Conservation (phyloP, 805 yeast species). For the Sungouiozyma intestinalis region DNA sequence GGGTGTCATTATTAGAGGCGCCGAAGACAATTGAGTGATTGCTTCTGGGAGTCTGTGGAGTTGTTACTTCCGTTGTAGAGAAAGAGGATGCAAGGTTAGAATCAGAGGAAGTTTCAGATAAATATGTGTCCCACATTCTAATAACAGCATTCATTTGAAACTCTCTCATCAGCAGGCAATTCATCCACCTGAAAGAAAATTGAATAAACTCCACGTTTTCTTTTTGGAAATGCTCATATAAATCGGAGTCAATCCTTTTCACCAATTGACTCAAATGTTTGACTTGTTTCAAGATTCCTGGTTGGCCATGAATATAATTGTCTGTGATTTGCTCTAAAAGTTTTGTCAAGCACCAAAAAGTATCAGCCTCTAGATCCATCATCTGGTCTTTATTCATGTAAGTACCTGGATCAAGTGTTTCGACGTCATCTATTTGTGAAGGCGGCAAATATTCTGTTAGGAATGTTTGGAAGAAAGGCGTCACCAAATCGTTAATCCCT, state of each 20-base stretch:
- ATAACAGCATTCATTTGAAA: slow-evolving; percentile 65
- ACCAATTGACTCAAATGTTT: slow-evolving; percentile 67
- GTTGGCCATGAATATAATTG: slow-evolving; percentile 95
- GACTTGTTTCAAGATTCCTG: slow-evolving; percentile 91
- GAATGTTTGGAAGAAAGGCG: slow-evolving; percentile 88
- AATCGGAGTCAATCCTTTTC: slow-evolving; percentile 63
- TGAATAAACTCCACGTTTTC: slow-evolving; percentile 93
- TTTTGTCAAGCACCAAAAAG: slow-evolving; percentile 93
- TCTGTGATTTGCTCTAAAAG: slow-evolving; percentile 91
- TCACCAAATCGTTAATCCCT: slow-evolving; percentile 88
- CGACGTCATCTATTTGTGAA: slow-evolving; percentile 37
- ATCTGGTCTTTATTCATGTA: slow-evolving; percentile 48
- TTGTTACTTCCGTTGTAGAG: slow-evolving; percentile 8
- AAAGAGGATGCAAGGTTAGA: slow-evolving; percentile 7
- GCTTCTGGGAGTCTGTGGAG: slow-evolving; percentile 19
- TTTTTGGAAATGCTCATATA: slow-evolving; percentile 60
- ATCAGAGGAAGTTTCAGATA: slow-evolving; percentile 48
- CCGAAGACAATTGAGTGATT: neutral
- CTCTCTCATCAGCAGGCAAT: slow-evolving; percentile 92
- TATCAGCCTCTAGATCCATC: slow-evolving; percentile 80
- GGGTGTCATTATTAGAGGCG: neutral
- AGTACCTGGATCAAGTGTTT: slow-evolving; percentile 48
- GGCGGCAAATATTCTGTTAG: slow-evolving; percentile 48
- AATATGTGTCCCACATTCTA: slow-evolving; percentile 96
- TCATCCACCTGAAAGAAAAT: slow-evolving; percentile 98